Evolutionary conservation across 2,329 filamentous ascomycete species (phyloP), one percentile per base, ranked within the genome.

Genomic region (Hansfordia pulvinata): DNA sequence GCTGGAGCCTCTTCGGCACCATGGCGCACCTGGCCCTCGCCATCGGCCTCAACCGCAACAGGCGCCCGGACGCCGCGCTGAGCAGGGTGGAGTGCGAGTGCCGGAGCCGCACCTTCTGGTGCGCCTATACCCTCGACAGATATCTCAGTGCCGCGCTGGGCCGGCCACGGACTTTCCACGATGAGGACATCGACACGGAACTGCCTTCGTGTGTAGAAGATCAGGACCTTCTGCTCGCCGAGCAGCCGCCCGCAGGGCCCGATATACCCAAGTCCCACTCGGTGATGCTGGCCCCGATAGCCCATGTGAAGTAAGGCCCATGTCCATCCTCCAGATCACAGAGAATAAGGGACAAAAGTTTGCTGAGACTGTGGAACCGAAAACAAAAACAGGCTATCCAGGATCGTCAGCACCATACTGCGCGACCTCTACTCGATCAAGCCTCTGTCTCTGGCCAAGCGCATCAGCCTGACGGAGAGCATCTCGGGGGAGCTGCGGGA

Each of bases 141-240:
- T 77, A 78, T 33, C 54, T 79, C 9, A 71, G 70, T 29, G 64
- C 68, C 12, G 64, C 70, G 26, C 57, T 76, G 8, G 73, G 73
- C 2, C 54, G 72, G 11, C 73, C 74, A 2, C 49, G 64, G 10
- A 59, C 70, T 2, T 68, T 76, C 25, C 72, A 72, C 31, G 69
- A 76, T 25, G 70, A 76, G 23, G 70, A 76, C 29, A 73, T 76
- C 26, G 71, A 76, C 33, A 68, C 75, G 34, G 62, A 69, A 10
- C 47, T 72, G 10, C 72, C 72, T 0, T 50, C 54, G 6, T 47
- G 53, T 13, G 54, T 70, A 6, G 67, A 72, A 29, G 70, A 76
- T 31, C 56, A 58, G 28, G 54, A 66, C 31, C 54, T 64, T 15
- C 19, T 20, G 6, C 19, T 20, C 8, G 22, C 27, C 19, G 2